Evolutionary conservation across 1,284 basidiomycete genomes (phyloP), one percentile per base, ranked within the genome.

Genomic region (Gomphus bonarii): DNA sequence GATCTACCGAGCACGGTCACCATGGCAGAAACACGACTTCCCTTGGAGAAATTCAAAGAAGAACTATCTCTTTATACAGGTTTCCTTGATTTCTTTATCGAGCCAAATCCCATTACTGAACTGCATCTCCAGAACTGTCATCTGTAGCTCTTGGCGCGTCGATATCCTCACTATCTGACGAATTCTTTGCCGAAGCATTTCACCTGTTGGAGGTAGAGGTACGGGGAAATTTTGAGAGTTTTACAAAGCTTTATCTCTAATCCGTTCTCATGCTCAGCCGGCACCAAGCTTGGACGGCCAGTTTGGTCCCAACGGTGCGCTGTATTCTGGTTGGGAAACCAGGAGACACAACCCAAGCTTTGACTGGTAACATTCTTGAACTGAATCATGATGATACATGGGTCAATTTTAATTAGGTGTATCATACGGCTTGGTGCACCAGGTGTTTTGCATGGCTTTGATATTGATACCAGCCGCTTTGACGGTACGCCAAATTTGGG

Each of bases 401-500:
- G 16, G n/a, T 3, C 8, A 3, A n/a, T 40, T 8, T 18, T 16
- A 7, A 18, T 25, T 61, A 93, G 91, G 91, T 91, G 85, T 60
- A 93, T 97, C 67, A 82, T 99, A 66, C 83, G 86, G 65, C 79
- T 99, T 3, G 95, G 93, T 1, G 85, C 90, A 0, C 75, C 82
- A 6, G 91, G 91, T 0, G 78, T 75, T 4, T 73, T 98, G 53
- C 68, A 74, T n/a, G 94, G 94, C 1, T 92, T 97, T 67, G 95
- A 98, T 68, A 80, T 99, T 40, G 97, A 99, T 69, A 99, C 95
- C 0, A 78, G 88, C n/a, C 85, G 95, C 68, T 99, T 99, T 73
- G 91, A 85, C 63, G 95, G 95, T 84, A 64, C 43, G 67, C 30
- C 18, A 52, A 9, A 16, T 44, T 18, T 42, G 14, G 20, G 12